These are phyloP conservation scores for Tetracladium maxilliforme DNA, from an alignment of 2,329 filamentous ascomycete genomes.

Conservation along the genomic window DNA sequence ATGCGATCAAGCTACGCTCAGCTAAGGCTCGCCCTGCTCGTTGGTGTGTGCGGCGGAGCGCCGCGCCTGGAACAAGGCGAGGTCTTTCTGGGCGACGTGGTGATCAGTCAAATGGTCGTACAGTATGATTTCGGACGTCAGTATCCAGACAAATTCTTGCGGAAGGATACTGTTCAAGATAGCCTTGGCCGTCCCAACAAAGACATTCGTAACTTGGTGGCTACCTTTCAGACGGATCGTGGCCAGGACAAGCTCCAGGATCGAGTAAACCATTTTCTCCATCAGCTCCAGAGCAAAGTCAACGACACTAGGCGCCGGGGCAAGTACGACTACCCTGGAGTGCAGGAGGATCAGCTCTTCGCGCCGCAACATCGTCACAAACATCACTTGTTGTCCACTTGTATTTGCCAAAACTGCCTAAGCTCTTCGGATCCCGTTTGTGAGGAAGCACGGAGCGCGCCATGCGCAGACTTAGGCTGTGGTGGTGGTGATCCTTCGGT, in stretches of 20 bases:
- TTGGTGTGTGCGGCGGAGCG: conserved; percentile 7
- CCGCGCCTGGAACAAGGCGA: conserved; percentile 3
- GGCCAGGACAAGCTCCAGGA: conserved; percentile 5
- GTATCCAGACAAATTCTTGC: conserved; percentile 10
- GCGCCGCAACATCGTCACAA: conserved; percentile 13
- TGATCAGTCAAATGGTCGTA: conserved; percentile 14
- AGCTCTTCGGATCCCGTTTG: conserved; percentile 7
- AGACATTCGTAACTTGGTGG: conserved; percentile 14
- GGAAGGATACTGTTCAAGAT: conserved; percentile 12
- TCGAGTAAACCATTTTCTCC: conserved; percentile 5
- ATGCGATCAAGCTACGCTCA: conserved; percentile 5
- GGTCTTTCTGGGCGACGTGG: conserved; percentile 5
- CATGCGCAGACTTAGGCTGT: conserved; percentile 14
- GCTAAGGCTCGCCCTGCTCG: conserved; percentile 5
- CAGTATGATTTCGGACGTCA: conserved; percentile 14
- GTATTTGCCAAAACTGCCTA: not conserved
- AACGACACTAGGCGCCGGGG: conserved; percentile 7
- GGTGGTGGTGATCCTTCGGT: no score
- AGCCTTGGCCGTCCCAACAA: conserved; percentile 11
- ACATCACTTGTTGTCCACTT: conserved; percentile 9
- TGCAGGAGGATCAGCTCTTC: conserved; percentile 13
- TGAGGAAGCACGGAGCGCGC: conserved; percentile 5
- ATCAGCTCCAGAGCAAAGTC: conserved; percentile 2
- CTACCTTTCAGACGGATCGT: conserved; percentile 6
- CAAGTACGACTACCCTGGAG: conserved; percentile 13